Conservation (phyloP, 805 yeast species). For the Metschnikowia reukaufii region DNA sequence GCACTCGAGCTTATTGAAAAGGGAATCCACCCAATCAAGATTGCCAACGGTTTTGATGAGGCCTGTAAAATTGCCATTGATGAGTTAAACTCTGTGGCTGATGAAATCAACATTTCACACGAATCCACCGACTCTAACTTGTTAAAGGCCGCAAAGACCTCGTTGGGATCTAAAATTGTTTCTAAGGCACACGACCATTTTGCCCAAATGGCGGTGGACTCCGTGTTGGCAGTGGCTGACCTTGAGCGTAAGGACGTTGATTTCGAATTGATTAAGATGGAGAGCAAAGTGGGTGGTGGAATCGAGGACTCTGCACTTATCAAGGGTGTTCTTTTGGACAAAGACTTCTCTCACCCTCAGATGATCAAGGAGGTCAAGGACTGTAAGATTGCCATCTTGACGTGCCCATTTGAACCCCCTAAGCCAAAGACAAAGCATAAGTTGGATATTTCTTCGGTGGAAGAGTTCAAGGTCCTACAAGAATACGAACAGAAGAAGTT, state of each 20-base stretch:
- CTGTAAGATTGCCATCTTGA: constrained; percentile 89
- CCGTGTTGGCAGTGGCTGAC: constrained; percentile 90
- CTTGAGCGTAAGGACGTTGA: constrained; percentile 92
- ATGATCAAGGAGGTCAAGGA: constrained; percentile 82
- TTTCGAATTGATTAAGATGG: constrained; percentile 92
- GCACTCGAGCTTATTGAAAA: constrained; percentile 92
- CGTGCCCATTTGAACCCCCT: constrained; percentile 99
- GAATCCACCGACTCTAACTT: constrained; percentile 57
- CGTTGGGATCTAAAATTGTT: constrained; percentile 93
- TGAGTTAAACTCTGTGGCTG: constrained; percentile 74
- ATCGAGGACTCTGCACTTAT: constrained; percentile 81
- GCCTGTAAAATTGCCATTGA: constrained; percentile 90
- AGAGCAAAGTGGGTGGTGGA: constrained; percentile 94
- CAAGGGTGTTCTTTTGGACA: constrained; percentile 90
- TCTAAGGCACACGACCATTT: constrained; percentile 91
- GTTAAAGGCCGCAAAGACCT: constrained; percentile 89
- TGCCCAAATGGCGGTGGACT: constrained; percentile 96
- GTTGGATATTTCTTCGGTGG: constrained; percentile 88
- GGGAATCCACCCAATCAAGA: constrained; percentile 95
- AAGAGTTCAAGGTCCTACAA: constrained; percentile 89
- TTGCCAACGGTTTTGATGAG: constrained; percentile 96
- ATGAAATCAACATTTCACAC: constrained; percentile 52
- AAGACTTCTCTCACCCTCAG: constrained; percentile 97
- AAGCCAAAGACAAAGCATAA: constrained; percentile 99
- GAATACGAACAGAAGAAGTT: constrained; percentile 90